A percentile compares a stretch with the other conserved stretches of the same genome.
Evolutionary conservation across 192 early-diverging fungal genomes (phyloP).

Genomic region (Umbelopsis isabellina): DNA sequence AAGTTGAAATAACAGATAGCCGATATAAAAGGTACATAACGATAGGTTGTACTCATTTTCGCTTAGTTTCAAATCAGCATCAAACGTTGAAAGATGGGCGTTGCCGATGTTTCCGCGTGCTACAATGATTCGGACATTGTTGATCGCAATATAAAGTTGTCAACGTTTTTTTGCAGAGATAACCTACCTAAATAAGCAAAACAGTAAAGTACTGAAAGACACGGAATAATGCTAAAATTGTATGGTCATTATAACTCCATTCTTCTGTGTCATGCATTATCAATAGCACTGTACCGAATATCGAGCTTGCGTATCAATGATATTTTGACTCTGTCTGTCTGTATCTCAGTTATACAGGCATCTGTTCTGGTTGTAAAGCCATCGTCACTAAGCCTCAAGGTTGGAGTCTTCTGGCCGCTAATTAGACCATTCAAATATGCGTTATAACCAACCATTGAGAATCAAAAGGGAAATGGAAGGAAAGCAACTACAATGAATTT

Average conservation of each 20-base stretch:
- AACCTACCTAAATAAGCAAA: conserved; percentile 10
- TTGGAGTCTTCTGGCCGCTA: background rate
- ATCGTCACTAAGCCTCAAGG: background rate
- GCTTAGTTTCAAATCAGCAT: conserved; percentile 29
- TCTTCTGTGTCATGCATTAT: no score
- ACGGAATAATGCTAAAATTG: background rate
- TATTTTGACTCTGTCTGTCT: background rate
- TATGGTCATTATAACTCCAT: background rate
- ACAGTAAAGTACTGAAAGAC: conserved; percentile 8
- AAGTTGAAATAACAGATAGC: conserved; percentile 33
- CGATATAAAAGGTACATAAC: conserved; percentile 31
- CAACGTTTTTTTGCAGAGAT: background rate
- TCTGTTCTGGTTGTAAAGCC: conserved; percentile 6
- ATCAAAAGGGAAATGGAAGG: background rate
- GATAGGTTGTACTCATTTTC: conserved; percentile 35
- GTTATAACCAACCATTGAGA: background rate
- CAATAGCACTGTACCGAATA: background rate
- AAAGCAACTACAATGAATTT: no score
- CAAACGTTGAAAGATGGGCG: conserved; percentile 27
- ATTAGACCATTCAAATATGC: background rate
- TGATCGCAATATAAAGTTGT: no score
- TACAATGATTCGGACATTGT: background rate
- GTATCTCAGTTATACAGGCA: background rate
- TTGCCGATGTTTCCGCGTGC: conserved; percentile 34
- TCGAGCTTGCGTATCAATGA: conserved; percentile 14